Percentiles rank a stretch among this genome's conserved stretches.
These are phyloP conservation scores for Reticulascus tulasneorum DNA, from an alignment of 2,329 filamentous ascomycete genomes.

Conservation along the genomic window DNA sequence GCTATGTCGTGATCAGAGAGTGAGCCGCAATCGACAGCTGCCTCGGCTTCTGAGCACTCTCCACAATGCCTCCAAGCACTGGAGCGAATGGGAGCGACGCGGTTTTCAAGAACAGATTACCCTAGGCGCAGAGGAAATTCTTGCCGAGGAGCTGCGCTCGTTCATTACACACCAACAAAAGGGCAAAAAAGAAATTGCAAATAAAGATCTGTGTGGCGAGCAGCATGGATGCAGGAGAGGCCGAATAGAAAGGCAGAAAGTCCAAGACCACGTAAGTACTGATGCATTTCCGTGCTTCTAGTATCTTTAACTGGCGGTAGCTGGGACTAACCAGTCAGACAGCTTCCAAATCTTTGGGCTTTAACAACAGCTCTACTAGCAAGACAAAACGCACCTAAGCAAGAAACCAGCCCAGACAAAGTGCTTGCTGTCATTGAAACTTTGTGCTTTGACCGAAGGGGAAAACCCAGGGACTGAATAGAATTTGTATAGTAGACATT, in stretches of 20 bases:
- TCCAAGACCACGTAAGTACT: constrained; percentile 1
- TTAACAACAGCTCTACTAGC: not conserved
- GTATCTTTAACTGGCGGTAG: too few species aligned
- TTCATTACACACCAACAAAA: not conserved
- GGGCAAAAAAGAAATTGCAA: not conserved
- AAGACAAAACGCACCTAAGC: not conserved
- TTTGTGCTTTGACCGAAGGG: not conserved
- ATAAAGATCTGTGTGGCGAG: not conserved
- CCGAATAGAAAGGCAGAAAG: not conserved
- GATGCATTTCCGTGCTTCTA: too few species aligned
- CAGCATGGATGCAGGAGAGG: not conserved
- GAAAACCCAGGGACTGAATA: too few species aligned
- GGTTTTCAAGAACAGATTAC: constrained; percentile 1
- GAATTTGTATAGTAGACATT: too few species aligned
- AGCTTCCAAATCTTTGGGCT: constrained; percentile 1
- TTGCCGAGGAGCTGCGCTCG: not conserved
- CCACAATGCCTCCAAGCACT: not conserved
- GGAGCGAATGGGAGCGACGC: constrained; percentile 1
- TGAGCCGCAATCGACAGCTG: not conserved
- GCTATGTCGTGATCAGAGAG: not conserved
- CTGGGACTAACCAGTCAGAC: not conserved
- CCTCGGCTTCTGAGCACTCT: not conserved
- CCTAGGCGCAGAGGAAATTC: not conserved
- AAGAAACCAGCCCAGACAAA: not conserved
- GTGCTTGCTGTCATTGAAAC: not conserved